Conservation (phyloP, 2,329 filamentous ascomycete genomes). For the Lecanoromycetidae sp. region DNA sequence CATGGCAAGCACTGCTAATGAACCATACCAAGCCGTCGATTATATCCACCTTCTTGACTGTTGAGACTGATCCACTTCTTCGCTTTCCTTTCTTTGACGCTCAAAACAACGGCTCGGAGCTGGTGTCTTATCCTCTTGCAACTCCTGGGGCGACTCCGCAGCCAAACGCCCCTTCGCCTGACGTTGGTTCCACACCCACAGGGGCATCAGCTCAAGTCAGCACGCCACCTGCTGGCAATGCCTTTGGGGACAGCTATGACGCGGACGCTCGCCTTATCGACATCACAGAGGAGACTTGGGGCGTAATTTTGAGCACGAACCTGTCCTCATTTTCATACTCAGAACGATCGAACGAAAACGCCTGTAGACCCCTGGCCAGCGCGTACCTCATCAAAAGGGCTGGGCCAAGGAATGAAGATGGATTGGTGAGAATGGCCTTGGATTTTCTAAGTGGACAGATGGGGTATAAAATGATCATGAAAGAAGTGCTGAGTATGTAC, state of each 20-base stretch:
- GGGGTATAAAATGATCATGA: constrained; percentile 28
- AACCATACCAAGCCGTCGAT: neutral
- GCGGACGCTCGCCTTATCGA: constrained; percentile 46
- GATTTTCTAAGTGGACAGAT: constrained; percentile 29
- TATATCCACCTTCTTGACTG: constrained; percentile 25
- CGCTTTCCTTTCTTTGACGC: constrained; percentile 38
- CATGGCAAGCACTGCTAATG: constrained; percentile 8
- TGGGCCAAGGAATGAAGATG: constrained; percentile 31
- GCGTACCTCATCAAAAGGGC: constrained; percentile 37
- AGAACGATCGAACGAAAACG: constrained; percentile 33
- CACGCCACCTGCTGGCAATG: constrained; percentile 2
- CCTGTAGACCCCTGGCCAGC: constrained; percentile 32
- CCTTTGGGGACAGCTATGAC: constrained; percentile 30
- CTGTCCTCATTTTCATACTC: constrained; percentile 20
- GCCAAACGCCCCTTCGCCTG: constrained; percentile 16
- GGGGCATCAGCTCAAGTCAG: constrained; percentile 1
- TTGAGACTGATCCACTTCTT: constrained; percentile 54
- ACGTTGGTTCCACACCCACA: constrained; percentile 11
- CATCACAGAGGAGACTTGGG: constrained; percentile 48
- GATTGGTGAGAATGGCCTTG: constrained; percentile 30
- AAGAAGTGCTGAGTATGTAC: constrained; percentile 33
- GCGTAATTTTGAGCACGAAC: constrained; percentile 33
- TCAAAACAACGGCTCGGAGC: neutral
- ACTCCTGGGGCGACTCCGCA: constrained; percentile 18
- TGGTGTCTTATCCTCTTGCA: constrained; percentile 7